Evolutionary conservation across 2,329 filamentous ascomycete species (phyloP).

Genomic region (Coniella vitis): DNA sequence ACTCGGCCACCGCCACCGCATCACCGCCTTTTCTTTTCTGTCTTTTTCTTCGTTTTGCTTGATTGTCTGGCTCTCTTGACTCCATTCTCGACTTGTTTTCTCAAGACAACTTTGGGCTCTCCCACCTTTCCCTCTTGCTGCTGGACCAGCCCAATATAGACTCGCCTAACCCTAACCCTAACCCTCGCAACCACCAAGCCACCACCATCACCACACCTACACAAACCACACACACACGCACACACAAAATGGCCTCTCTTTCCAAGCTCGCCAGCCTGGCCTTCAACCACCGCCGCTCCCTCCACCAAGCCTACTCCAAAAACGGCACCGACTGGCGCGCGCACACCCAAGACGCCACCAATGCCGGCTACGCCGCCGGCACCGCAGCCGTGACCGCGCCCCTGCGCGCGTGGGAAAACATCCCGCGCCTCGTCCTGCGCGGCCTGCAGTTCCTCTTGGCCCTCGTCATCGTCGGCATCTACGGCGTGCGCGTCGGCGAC

Average conservation of each 20-base stretch:
- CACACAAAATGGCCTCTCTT: not conserved
- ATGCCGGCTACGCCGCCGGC: conserved; percentile 20
- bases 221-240: not conserved
- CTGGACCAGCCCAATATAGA: too few species aligned
- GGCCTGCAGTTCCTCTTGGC: conserved; percentile 64
- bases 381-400: conserved; percentile 38
- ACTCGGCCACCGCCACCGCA: too few species aligned
- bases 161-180: too few species aligned
- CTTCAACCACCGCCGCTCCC: conserved; percentile 6
- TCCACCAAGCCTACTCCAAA: conserved; percentile 8
- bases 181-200: too few species aligned
- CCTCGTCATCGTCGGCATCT: conserved; percentile 62
- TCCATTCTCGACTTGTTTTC: too few species aligned
- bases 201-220: not conserved
- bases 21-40: too few species aligned
- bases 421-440: conserved; percentile 49
- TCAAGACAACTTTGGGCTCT: too few species aligned
- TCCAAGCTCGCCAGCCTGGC: conserved; percentile 8
- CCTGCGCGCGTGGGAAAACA: conserved; percentile 37
- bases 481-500: conserved; percentile 52
- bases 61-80: too few species aligned
- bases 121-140: too few species aligned
- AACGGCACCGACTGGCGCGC: conserved; percentile 13
- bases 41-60: too few species aligned
- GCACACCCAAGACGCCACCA: conserved; percentile 11